Evolutionary conservation across 78 protist species (phyloP).

Genomic region (Planoprotostelium fungivorum): DNA sequence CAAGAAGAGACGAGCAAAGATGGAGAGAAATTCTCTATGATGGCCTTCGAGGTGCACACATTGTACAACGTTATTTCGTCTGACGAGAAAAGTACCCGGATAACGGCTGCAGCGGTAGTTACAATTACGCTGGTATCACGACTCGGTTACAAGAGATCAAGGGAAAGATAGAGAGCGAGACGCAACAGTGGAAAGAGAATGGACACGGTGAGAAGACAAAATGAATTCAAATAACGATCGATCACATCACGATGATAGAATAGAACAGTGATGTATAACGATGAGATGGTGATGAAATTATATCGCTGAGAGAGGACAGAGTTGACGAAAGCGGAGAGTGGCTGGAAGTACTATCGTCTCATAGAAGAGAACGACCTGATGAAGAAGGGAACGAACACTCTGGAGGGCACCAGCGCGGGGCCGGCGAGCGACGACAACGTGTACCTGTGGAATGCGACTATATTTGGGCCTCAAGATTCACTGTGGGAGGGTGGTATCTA

Average conservation of each 20-base stretch:
- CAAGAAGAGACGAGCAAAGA: not conserved
- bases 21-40: not conserved
- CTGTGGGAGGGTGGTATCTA: not conserved
- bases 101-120: not conserved
- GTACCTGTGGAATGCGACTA: not conserved
- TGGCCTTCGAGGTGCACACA: not conserved
- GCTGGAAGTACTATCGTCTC: not conserved
- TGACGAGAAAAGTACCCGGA: not conserved
- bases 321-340: not conserved
- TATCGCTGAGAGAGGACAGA: too few species aligned
- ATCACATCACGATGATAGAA: too few species aligned
- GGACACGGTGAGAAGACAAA: not conserved
- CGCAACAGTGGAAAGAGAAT: not conserved
- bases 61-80: not conserved
- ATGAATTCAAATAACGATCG: too few species aligned
- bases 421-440: not conserved
- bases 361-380: not conserved
- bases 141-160: not conserved
- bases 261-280: too few species aligned
- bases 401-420: not conserved
- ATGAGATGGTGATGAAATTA: too few species aligned
- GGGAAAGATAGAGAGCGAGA: not conserved
- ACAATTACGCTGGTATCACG: not conserved
- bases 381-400: not conserved
- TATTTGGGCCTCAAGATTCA: not conserved